These are phyloP conservation scores for Schwanniomyces sp. DNA, from an alignment of 805 yeast genomes.

Conservation along the genomic window DNA sequence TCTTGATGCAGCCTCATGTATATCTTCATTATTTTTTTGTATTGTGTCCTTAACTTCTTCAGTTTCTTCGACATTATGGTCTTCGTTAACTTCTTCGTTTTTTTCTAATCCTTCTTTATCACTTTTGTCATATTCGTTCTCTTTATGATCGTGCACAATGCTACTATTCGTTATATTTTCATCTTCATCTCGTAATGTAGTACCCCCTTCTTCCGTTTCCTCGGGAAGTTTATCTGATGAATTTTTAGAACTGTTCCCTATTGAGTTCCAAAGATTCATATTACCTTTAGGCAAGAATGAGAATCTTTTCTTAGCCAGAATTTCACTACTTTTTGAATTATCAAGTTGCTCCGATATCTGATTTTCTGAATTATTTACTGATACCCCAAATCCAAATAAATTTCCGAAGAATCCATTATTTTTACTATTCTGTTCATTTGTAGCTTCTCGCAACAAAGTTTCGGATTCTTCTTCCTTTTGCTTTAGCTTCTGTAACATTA, in stretches of 20 bases:
- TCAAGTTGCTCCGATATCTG: not conserved
- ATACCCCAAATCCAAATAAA: slow-evolving; percentile 24
- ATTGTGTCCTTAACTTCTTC: not conserved
- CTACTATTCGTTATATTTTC: not conserved
- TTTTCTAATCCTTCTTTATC: not conserved
- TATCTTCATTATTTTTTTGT: not conserved
- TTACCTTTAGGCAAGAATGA: slow-evolving; percentile 2
- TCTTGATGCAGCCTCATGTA: not conserved
- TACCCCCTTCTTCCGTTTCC: slow-evolving; percentile 1
- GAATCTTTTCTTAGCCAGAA: not conserved
- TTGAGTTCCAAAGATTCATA: not conserved
- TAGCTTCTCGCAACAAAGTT: slow-evolving; percentile 25
- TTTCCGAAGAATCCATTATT: slow-evolving; percentile 29
- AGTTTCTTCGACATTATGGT: not conserved
- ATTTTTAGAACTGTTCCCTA: not conserved
- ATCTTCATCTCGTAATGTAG: not conserved
- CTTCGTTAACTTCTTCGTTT: no score
- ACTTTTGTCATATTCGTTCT: not conserved
- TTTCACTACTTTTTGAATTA: not conserved
- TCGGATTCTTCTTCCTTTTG: slow-evolving; percentile 42
- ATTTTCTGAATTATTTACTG: not conserved
- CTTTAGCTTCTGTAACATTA: slow-evolving; percentile 31
- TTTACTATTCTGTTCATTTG: slow-evolving; percentile 19
- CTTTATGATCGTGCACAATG: slow-evolving; percentile 1
- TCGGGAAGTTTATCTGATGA: not conserved